Evolutionary conservation across 305 asterid genomes (phyloP).

Genomic region (Plantago lanceolata): DNA sequence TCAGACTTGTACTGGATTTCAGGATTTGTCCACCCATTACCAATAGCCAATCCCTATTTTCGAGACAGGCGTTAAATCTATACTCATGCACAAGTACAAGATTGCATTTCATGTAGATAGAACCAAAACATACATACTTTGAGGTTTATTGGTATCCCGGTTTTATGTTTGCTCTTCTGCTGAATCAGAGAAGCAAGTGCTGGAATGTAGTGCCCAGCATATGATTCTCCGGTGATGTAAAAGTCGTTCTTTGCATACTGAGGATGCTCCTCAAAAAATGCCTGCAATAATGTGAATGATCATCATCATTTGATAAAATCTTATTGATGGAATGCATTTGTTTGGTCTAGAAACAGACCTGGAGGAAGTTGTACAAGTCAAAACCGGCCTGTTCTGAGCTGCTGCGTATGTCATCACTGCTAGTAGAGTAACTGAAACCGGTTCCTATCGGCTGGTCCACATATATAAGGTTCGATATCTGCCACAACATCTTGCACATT

Average conservation of each 20-base stretch:
- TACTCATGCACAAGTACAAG: background rate
- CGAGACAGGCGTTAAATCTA: background rate
- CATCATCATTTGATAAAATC: background rate
- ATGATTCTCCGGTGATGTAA: conserved; percentile 56
- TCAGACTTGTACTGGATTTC: conserved; percentile 44
- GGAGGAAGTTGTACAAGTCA: conserved; percentile 43
- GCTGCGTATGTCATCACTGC: conserved; percentile 29
- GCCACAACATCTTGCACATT: background rate
- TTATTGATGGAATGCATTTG: background rate
- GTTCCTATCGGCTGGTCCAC: conserved; percentile 52
- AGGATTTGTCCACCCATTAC: conserved; percentile 51
- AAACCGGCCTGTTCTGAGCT: conserved; percentile 33
- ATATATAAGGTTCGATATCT: conserved; percentile 45
- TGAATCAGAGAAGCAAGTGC: conserved; percentile 38
- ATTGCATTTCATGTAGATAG: background rate
- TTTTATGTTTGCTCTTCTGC: conserved; percentile 37
- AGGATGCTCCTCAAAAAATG: conserved; percentile 41
- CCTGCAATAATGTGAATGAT: conserved; percentile 22
- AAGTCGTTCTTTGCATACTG: conserved; percentile 43
- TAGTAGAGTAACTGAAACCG: conserved; percentile 45
- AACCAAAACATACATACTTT: conserved; percentile 26
- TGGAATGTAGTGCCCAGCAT: conserved; percentile 53
- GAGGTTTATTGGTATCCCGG: conserved; percentile 36
- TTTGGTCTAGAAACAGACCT: conserved; percentile 26
- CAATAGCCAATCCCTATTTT: conserved; percentile 51